These are phyloP conservation scores for Aspergillus clavatus DNA, from an alignment of 2,329 filamentous ascomycete genomes.

Conservation along the genomic window DNA sequence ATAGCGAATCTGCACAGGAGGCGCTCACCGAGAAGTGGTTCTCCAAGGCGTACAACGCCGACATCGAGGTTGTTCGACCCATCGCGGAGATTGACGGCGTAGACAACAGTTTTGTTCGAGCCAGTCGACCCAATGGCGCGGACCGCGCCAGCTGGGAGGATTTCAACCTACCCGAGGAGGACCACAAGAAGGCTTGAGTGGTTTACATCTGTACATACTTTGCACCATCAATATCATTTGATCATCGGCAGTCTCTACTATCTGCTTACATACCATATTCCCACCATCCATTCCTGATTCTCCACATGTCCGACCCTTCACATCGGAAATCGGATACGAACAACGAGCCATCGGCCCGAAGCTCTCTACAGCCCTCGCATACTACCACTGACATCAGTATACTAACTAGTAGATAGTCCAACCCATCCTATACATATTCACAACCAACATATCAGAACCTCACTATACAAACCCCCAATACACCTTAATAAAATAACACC, in stretches of 20 bases:
- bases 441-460: not conserved
- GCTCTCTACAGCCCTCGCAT: not conserved
- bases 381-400: slow-evolving; percentile 4
- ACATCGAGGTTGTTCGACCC: slow-evolving; percentile 47
- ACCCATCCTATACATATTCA: not conserved
- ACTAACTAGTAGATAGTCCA: not conserved
- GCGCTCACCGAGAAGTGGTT: slow-evolving; percentile 49
- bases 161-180: slow-evolving; percentile 23
- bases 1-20: slow-evolving; percentile 27
- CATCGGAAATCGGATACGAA: slow-evolving; percentile 11
- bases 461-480: not conserved
- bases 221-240: not conserved
- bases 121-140: slow-evolving; percentile 49
- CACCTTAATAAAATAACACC: not conserved
- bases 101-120: slow-evolving; percentile 46
- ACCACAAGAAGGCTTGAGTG: slow-evolving; percentile 23
- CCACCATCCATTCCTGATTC: slow-evolving; percentile 1
- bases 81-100: slow-evolving; percentile 45
- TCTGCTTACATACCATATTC: no score
- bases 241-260: no score
- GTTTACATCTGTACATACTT: not conserved
- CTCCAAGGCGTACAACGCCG: slow-evolving; percentile 39
- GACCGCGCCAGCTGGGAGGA: slow-evolving; percentile 47
- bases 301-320: no score
- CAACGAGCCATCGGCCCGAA: slow-evolving; percentile 13